Evolutionary conservation across 306 rosid species (phyloP).

Genomic region (Rubus idaeus): DNA sequence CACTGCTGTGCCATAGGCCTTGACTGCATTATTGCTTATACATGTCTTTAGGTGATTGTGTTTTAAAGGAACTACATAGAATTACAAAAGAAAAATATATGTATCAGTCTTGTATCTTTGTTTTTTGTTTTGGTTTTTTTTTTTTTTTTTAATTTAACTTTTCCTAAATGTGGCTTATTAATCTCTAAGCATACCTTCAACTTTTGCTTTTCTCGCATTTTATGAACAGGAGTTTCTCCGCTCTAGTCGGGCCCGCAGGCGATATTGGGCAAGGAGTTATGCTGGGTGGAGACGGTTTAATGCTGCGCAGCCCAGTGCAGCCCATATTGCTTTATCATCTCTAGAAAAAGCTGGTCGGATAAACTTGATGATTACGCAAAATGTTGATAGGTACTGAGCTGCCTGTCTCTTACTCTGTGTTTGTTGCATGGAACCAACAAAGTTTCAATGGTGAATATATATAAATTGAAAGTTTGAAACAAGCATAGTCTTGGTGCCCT

Average conservation of each 20-base stretch:
- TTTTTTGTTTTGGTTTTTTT: background rate
- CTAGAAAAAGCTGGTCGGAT: slow-evolving; percentile 72
- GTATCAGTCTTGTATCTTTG: background rate
- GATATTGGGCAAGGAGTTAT: slow-evolving; percentile 96
- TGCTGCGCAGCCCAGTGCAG: slow-evolving; percentile 74
- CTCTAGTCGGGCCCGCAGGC: slow-evolving; percentile 67
- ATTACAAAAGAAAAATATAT: background rate
- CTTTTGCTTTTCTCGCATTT: slow-evolving; percentile 28
- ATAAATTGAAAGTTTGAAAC: background rate
- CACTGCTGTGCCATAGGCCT: background rate
- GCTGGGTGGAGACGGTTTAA: slow-evolving; percentile 89
- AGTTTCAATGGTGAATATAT: background rate
- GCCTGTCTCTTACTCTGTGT: slow-evolving; percentile 24
- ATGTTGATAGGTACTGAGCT: slow-evolving; percentile 72
- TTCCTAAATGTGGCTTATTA: background rate
- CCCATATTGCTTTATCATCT: slow-evolving; percentile 70
- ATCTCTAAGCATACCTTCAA: slow-evolving; percentile 11
- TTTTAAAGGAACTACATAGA: background rate
- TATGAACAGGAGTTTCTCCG: slow-evolving; percentile 70
- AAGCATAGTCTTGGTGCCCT: background rate
- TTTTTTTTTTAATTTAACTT: background rate
- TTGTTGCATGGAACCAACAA: slow-evolving; percentile 4
- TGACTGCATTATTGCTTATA: background rate
- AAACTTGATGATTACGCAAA: slow-evolving; percentile 76
- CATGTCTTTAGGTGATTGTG: background rate